Percentiles rank a stretch among this genome's conserved stretches.
Conservation (phyloP, 345 rosid species). For the Clausena lansium region DNA sequence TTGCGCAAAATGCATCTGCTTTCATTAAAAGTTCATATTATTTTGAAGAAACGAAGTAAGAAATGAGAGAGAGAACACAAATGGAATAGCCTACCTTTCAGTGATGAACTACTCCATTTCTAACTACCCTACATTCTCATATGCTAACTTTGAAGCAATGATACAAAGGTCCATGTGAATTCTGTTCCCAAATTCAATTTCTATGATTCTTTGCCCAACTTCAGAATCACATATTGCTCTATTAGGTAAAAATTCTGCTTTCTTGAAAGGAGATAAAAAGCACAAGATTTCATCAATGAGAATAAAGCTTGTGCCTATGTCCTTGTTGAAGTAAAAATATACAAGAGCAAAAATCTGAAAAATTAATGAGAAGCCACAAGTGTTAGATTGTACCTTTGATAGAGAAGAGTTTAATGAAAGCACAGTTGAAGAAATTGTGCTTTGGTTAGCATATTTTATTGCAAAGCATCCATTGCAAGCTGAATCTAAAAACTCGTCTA, state of each 20-base stretch:
- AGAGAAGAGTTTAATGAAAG: no score
- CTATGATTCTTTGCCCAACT: constrained; percentile 17
- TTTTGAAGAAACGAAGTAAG: neutral
- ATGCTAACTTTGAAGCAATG: constrained; percentile 76
- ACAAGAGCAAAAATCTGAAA: no score
- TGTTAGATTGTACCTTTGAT: no score
- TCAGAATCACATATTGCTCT: constrained; percentile 29
- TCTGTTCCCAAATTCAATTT: constrained; percentile 38
- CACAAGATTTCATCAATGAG: no score
- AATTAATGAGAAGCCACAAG: no score
- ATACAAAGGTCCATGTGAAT: constrained; percentile 67
- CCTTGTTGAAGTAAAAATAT: no score
- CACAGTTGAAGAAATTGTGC: no score
- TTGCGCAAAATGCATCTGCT: constrained; percentile 79
- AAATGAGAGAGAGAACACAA: neutral
- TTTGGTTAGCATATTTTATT: no score
- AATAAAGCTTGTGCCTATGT: no score
- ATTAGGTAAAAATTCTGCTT: constrained; percentile 13
- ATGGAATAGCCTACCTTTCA: constrained; percentile 62
- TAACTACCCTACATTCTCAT: constrained; percentile 72
- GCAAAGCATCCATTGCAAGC: neutral
- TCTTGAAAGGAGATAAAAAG: no score
- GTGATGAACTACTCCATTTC: constrained; percentile 47
- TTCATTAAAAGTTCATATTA: neutral
- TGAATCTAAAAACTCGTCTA: neutral